phyloP scores from a whole-genome alignment of 345 rosid species.

The Pistacia vera region DNA sequence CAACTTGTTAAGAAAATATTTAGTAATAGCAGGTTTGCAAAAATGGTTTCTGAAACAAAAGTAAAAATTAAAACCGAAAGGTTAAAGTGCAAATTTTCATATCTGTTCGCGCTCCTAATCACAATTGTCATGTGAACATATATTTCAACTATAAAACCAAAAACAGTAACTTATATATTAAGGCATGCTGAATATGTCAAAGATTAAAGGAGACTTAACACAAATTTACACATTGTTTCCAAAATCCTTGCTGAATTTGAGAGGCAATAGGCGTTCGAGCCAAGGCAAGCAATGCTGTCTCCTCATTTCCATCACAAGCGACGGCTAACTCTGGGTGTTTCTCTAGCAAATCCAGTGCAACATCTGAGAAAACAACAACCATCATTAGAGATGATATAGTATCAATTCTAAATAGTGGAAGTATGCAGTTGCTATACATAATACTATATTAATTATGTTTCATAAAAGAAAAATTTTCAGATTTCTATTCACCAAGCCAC shows the following conservation, averaged over 20 bases:
- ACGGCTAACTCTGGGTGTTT: neutral
- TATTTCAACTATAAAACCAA: neutral
- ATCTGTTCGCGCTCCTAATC: neutral
- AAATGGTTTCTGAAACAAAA: neutral
- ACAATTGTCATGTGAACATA: neutral
- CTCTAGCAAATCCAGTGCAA: constrained; percentile 9
- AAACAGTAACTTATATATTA: no score
- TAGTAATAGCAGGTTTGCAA: neutral
- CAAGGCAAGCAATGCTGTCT: constrained; percentile 24
- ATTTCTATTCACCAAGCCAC: neutral
- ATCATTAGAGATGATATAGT: no score
- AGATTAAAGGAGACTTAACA: neutral
- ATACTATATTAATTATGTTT: neutral
- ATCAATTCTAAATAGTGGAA: neutral
- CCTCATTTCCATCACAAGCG: neutral
- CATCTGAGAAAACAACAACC: constrained; percentile 3
- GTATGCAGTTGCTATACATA: neutral
- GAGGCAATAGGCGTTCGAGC: constrained; percentile 14
- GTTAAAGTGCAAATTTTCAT: no score
- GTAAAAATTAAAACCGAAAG: neutral
- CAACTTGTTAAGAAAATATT: no score
- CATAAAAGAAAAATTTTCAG: neutral
- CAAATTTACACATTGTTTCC: neutral
- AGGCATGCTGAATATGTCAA: neutral
- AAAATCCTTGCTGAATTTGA: neutral